Conservation (phyloP, 495 filamentous ascomycete species). For the Staphylotrichum longicolle region DNA sequence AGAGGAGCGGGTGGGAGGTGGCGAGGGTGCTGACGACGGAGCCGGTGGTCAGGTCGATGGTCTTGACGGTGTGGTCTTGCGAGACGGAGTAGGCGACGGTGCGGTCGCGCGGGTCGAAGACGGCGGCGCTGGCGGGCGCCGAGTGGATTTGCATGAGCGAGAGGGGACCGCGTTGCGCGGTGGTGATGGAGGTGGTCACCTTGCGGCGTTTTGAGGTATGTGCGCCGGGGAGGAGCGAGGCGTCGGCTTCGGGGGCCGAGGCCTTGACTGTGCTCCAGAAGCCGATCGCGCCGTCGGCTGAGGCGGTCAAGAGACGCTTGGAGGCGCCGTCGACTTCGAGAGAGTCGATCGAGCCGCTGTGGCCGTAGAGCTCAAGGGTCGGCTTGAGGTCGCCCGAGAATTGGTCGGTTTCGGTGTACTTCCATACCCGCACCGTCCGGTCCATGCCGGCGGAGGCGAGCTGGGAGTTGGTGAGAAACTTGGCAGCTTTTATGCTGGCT, state of each 20-base stretch:
- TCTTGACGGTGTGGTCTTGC: conserved; percentile 84
- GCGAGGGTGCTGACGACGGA: conserved; percentile 72
- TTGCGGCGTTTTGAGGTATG: conserved; percentile 74
- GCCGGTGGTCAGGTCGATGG: conserved; percentile 83
- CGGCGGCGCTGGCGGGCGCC: conserved; percentile 65
- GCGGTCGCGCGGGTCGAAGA: conserved; percentile 79
- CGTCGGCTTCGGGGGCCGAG: conserved; percentile 66
- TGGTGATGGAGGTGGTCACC: conserved; percentile 58
- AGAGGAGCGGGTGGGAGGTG: conserved; percentile 76
- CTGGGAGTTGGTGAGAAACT: conserved; percentile 71
- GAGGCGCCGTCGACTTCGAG: conserved; percentile 74
- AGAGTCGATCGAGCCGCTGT: conserved; percentile 69
- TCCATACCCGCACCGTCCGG: conserved; percentile 81
- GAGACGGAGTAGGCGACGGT: conserved; percentile 88
- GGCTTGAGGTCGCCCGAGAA: conserved; percentile 65
- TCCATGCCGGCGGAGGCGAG: conserved; percentile 81
- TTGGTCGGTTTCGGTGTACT: conserved; percentile 66
- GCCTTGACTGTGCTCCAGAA: conserved; percentile 79
- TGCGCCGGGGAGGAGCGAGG: conserved; percentile 61
- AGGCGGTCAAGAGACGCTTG: conserved; percentile 77
- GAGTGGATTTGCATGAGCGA: conserved; percentile 68
- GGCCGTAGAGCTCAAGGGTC: conserved; percentile 81
- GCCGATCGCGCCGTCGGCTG: conserved; percentile 72
- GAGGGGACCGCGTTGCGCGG: conserved; percentile 77
- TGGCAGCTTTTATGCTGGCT: conserved; percentile 72